These are phyloP conservation scores for Ustilago cynodontis DNA, from an alignment of 1,284 basidiomycete genomes.

Conservation along the genomic window DNA sequence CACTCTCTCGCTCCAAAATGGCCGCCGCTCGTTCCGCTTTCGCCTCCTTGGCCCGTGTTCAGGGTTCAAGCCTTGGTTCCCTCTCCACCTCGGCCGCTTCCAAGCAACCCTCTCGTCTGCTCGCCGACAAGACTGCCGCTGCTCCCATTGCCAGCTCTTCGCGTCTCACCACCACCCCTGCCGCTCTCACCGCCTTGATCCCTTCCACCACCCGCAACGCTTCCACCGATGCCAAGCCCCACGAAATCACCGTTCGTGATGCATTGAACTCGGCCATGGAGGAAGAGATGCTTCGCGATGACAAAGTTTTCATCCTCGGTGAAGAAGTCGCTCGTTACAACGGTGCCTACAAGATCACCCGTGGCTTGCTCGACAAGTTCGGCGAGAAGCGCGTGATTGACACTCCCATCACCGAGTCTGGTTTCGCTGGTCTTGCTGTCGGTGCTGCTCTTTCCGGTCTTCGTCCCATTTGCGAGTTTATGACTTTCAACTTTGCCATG, in stretches of 20 bases:
- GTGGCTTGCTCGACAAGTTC: conserved; percentile 98
- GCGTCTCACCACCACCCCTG: conserved; percentile 49
- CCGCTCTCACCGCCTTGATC: conserved; percentile 50
- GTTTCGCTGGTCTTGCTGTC: conserved; percentile 95
- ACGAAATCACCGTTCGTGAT: conserved; percentile 95
- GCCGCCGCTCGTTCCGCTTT: conserved; percentile 50
- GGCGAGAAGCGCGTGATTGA: conserved; percentile 99
- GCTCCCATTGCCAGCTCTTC: conserved; percentile 47
- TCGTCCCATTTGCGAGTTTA: conserved; percentile 98
- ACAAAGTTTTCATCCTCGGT: conserved; percentile 93
- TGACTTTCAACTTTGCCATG: conserved; percentile 79
- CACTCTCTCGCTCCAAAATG: conserved; percentile 20
- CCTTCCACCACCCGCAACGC: conserved; percentile 54
- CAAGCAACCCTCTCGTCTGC: conserved; percentile 51
- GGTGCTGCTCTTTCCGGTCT: conserved; percentile 94
- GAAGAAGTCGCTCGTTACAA: conserved; percentile 99
- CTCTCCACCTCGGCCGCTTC: conserved; percentile 39
- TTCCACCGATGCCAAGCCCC: conserved; percentile 55
- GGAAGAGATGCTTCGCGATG: conserved; percentile 98
- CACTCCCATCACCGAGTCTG: conserved; percentile 91
- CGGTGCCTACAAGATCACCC: conserved; percentile 89
- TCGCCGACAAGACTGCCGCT: conserved; percentile 31
- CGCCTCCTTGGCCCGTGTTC: conserved; percentile 48
- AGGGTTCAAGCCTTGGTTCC: conserved; percentile 33
- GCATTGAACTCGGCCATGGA: conserved; percentile 98